These are phyloP conservation scores for Leptodontidium sp. DNA, from an alignment of 2,329 filamentous ascomycete species.

Conservation along the genomic window DNA sequence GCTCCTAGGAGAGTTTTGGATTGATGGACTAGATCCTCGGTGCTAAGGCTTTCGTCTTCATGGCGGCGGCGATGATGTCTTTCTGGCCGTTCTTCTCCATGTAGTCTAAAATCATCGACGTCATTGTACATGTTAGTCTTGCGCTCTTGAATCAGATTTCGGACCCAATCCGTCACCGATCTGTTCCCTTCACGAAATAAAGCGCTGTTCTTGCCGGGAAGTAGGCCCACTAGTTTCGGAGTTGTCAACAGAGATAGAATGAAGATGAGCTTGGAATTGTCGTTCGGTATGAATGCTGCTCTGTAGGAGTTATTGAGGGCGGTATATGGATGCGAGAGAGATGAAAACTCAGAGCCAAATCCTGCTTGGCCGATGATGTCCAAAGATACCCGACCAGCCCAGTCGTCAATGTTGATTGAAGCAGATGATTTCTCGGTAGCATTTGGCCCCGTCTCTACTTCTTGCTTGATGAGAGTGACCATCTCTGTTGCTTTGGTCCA, in stretches of 20 bases:
- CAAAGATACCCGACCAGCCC: slow-evolving; percentile 71
- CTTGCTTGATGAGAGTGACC: slow-evolving; percentile 46
- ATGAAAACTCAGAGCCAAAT: slow-evolving; percentile 72
- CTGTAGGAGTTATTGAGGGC: slow-evolving; percentile 65
- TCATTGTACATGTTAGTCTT: slow-evolving; percentile 75
- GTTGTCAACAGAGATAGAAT: slow-evolving; percentile 49
- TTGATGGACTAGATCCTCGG: slow-evolving; percentile 81
- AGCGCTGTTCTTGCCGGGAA: slow-evolving; percentile 66
- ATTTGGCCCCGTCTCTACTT: slow-evolving; percentile 28
- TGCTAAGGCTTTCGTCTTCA: slow-evolving; percentile 74
- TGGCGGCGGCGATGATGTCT: slow-evolving; percentile 83
- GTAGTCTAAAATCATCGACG: slow-evolving; percentile 53
- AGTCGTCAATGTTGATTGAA: slow-evolving; percentile 47
- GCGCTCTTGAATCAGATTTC: slow-evolving; percentile 60
- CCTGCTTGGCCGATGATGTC: slow-evolving; percentile 78
- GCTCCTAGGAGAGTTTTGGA: slow-evolving; percentile 88
- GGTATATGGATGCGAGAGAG: slow-evolving; percentile 66
- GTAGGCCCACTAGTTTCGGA: slow-evolving; percentile 60
- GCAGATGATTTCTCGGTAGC: slow-evolving; percentile 34
- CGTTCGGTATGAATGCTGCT: slow-evolving; percentile 53
- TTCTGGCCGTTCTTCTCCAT: slow-evolving; percentile 55
- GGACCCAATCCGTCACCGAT: slow-evolving; percentile 62
- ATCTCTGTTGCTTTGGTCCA: slow-evolving; percentile 77
- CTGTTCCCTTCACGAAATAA: slow-evolving; percentile 67
- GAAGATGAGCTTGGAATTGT: slow-evolving; percentile 53